Percentiles rank a stretch among this genome's conserved stretches.
These are phyloP conservation scores for Cyclotella cryptica DNA, from an alignment of 108 stramenopile species.

Conservation along the genomic window DNA sequence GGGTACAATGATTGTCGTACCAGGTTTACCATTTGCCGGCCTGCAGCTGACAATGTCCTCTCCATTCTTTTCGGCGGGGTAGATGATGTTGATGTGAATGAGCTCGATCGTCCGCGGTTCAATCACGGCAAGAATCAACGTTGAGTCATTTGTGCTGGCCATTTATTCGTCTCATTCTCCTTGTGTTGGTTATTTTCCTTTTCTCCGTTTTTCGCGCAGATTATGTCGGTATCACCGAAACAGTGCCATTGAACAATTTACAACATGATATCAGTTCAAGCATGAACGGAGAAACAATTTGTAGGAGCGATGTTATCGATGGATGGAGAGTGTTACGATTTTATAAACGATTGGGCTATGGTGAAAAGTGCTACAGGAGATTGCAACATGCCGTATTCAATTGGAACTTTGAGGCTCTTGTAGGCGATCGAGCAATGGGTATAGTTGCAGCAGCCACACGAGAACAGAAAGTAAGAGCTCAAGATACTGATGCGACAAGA, in stretches of 20 bases:
- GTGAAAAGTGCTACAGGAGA: slow-evolving; percentile 29
- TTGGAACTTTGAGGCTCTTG: slow-evolving; percentile 38
- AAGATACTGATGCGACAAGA: background rate
- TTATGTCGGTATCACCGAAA: slow-evolving; percentile 28
- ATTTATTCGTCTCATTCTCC: background rate
- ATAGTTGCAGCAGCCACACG: slow-evolving; percentile 13
- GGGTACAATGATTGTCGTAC: background rate
- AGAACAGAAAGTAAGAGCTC: background rate
- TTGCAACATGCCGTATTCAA: slow-evolving; percentile 26
- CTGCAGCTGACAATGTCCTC: background rate
- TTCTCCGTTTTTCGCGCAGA: slow-evolving; percentile 10
- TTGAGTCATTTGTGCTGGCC: background rate
- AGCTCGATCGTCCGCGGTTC: background rate
- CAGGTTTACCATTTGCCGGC: background rate
- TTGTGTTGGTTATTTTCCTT: background rate
- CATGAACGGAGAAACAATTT: slow-evolving; percentile 4
- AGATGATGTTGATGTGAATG: background rate
- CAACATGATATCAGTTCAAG: background rate
- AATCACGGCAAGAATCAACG: slow-evolving; percentile 5
- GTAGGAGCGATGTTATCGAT: slow-evolving; percentile 8
- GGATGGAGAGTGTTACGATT: slow-evolving; percentile 48
- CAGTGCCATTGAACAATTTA: background rate
- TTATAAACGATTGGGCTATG: slow-evolving; percentile 32
- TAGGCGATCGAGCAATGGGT: slow-evolving; percentile 32
- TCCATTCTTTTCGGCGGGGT: background rate